Evolutionary conservation across 2,329 filamentous ascomycete species (phyloP), one percentile per base, ranked within the genome.

Genomic region (Colletotrichum kahawae): DNA sequence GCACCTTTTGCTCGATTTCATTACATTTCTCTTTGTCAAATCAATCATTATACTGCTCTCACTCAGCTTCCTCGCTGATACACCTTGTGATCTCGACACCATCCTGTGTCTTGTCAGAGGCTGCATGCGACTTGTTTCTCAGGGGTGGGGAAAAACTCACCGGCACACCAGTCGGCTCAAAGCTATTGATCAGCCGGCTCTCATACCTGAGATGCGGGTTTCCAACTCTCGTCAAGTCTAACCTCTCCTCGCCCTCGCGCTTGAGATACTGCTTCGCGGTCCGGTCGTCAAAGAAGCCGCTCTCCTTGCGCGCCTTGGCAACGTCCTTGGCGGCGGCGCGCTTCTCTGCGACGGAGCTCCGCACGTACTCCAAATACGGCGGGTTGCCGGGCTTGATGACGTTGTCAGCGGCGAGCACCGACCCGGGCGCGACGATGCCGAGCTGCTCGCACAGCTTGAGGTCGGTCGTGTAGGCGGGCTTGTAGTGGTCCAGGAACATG

Each of bases 401-500:
- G 80, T 95, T 95, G 80, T 95, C 93, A 2, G 93, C 93, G 1
- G 90, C 92, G 24, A 94, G 83, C 0, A 94, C 88, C 1, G 89
- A 90, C 0, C 94, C 94, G 0, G 89, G 87, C 0, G 85, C 86
- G 4, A 97, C 86, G 43, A 96, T 82, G 1, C 88, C 89, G 7
- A 96, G 85, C 51, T 93, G 88, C 84, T 97, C 95, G 81, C 93
- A 95, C 1, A 95, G 88, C 84, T 95, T 95, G 76, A 96, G 83
- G 79, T 97, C 95, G 0, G 90, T 88, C 1, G 90, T 91, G 81
- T 96, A 97, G 0, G 92, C 90, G 1, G 93, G 93, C 83, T 96
- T 96, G 83, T 93, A 93, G 82, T 97, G 95, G 79, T 97, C 95
- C 43, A 97, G 85, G 82, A 97, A 96, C 82, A 95, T 86, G 51